Evolutionary conservation across 2,329 filamentous ascomycete species (phyloP).

Genomic region (Trichoderma koningii): DNA sequence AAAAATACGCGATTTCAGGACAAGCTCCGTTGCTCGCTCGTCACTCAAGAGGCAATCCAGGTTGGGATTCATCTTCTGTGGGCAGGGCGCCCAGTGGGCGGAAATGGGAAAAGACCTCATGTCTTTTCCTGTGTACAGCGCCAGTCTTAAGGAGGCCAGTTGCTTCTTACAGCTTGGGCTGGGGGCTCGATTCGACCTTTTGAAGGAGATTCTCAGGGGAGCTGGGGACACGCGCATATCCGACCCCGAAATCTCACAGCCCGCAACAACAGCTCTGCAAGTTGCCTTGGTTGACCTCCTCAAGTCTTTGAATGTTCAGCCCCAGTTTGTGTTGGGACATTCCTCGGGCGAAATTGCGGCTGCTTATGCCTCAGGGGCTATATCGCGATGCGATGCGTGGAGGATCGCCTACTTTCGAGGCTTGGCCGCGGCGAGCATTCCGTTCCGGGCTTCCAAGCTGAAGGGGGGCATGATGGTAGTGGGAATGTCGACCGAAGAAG

Average conservation of each 20-base stretch:
- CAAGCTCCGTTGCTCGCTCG: slow-evolving; percentile 32
- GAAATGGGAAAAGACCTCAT: slow-evolving; percentile 48
- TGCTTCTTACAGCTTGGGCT: slow-evolving; percentile 38
- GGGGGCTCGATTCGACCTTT: slow-evolving; percentile 39
- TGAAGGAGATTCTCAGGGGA: slow-evolving; percentile 42
- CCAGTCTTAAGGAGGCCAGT: slow-evolving; percentile 42
- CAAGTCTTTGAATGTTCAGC: slow-evolving; percentile 37
- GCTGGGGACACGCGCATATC: slow-evolving; percentile 36
- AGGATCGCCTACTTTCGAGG: slow-evolving; percentile 48
- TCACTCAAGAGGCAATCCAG: slow-evolving; percentile 35
- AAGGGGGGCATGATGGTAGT: slow-evolving; percentile 48
- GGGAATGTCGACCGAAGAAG: slow-evolving; percentile 38
- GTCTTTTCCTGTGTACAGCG: slow-evolving; percentile 46
- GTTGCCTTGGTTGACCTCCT: slow-evolving; percentile 48
- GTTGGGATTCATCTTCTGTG: slow-evolving; percentile 48
- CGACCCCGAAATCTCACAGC: slow-evolving; percentile 44
- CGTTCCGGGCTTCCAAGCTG: slow-evolving; percentile 33
- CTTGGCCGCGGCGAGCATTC: slow-evolving; percentile 38
- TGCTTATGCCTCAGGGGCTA: slow-evolving; percentile 44
- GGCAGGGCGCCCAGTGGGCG: slow-evolving; percentile 48
- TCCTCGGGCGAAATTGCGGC: slow-evolving; percentile 53
- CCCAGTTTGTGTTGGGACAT: slow-evolving; percentile 46
- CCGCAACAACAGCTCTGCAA: slow-evolving; percentile 47
- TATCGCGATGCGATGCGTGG: slow-evolving; percentile 45
- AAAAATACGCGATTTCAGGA: slow-evolving; percentile 34